phyloP scores from a whole-genome alignment of 2,329 filamentous ascomycete species.

The Sclerotiophoma versabilis region DNA sequence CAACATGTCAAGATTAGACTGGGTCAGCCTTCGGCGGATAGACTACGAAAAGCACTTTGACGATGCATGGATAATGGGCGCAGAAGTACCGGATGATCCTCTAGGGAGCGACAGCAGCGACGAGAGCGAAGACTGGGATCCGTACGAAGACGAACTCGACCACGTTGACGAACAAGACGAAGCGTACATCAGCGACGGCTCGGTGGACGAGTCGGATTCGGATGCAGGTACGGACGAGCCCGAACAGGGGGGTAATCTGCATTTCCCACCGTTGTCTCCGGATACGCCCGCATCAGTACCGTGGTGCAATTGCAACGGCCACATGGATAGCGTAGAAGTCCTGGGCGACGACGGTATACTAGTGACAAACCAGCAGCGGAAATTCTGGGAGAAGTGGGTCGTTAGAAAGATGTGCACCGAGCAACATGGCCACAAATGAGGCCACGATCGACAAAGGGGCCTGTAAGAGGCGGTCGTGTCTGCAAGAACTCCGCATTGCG shows the following conservation, averaged over 20 bases:
- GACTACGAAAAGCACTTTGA: conserved; percentile 66
- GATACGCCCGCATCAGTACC: conserved; percentile 56
- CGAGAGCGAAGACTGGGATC: conserved; percentile 47
- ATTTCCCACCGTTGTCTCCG: conserved; percentile 55
- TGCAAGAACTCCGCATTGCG: conserved; percentile 1
- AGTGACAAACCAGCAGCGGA: conserved; percentile 59
- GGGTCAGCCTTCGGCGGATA: conserved; percentile 68
- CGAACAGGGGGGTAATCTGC: conserved; percentile 51
- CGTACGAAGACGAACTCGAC: conserved; percentile 40
- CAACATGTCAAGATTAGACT: conserved; percentile 65
- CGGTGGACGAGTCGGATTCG: conserved; percentile 43
- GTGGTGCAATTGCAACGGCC: conserved; percentile 56
- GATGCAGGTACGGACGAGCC: conserved; percentile 47
- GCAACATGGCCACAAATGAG: conserved; percentile 50
- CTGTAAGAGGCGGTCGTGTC: not conserved
- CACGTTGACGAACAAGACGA: conserved; percentile 39
- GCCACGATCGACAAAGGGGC: not conserved
- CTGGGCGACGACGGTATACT: conserved; percentile 58
- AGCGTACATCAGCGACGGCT: conserved; percentile 44
- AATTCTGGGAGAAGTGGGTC: conserved; percentile 65
- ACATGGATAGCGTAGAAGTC: conserved; percentile 53
- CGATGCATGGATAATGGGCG: conserved; percentile 53
- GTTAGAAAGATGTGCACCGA: conserved; percentile 55
- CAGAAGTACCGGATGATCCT: conserved; percentile 58
- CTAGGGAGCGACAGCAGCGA: conserved; percentile 55